Percentiles rank a stretch among this genome's conserved stretches.
Evolutionary conservation across 1,284 basidiomycete genomes (phyloP).

Genomic region (Butyriboletus regius): DNA sequence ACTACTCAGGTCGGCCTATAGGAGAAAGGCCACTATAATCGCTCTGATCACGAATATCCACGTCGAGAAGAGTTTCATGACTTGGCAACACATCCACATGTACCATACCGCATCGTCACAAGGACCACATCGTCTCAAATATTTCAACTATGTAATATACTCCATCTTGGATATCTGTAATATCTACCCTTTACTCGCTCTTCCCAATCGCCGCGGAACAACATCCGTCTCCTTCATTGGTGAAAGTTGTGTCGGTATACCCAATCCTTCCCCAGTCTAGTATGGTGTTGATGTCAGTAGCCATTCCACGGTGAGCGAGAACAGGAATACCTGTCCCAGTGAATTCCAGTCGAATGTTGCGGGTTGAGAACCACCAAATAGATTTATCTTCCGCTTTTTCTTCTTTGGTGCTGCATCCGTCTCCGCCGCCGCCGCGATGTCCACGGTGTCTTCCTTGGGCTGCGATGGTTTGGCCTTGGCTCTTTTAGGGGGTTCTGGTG

Average conservation of each 20-base stretch:
- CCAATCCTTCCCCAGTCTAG: slow-evolving; percentile 35
- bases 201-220: slow-evolving; percentile 42
- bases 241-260: slow-evolving; percentile 57
- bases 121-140: neutral
- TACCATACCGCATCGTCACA: neutral
- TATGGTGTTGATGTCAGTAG: neutral
- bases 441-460: slow-evolving; percentile 10
- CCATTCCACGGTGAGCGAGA: neutral
- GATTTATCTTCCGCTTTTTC: slow-evolving; percentile 56
- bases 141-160: neutral
- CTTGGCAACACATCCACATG: slow-evolving; percentile 47
- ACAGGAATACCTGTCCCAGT: slow-evolving; percentile 32
- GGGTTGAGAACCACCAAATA: slow-evolving; percentile 42
- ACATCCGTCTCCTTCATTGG: slow-evolving; percentile 52
- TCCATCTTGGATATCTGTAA: neutral
- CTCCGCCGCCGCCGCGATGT: slow-evolving; percentile 16
- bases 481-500: slow-evolving; percentile 17
- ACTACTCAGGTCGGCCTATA: slow-evolving; percentile 47
- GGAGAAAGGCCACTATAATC: slow-evolving; percentile 62
- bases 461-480: slow-evolving; percentile 16
- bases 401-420: slow-evolving; percentile 37
- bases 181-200: slow-evolving; percentile 18
- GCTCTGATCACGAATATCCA: slow-evolving; percentile 60
- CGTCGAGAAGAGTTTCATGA: slow-evolving; percentile 76
- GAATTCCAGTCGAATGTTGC: slow-evolving; percentile 39